Evolutionary conservation across 2,329 filamentous ascomycete genomes (phyloP).

Genomic region (Hymenoscyphus albidus): DNA sequence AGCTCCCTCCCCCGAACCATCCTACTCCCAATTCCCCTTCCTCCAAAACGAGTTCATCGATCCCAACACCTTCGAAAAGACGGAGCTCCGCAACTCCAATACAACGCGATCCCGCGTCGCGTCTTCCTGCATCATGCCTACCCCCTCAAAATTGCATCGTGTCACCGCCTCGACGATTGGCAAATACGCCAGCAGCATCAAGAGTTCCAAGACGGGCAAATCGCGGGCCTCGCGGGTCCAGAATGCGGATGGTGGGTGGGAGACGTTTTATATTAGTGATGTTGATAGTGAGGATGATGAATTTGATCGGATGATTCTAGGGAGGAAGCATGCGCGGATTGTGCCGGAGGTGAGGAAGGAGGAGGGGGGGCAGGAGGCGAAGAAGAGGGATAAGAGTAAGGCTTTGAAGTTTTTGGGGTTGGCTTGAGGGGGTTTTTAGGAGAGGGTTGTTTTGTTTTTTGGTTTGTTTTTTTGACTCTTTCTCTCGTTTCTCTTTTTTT

Average conservation of each 20-base stretch:
- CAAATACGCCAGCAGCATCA: slow-evolving; percentile 13
- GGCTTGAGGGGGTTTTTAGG: slow-evolving; percentile 19
- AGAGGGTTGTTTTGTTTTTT: not conserved
- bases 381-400: slow-evolving; percentile 34
- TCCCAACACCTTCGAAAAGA: not conserved
- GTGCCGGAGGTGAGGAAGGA: slow-evolving; percentile 16
- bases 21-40: not conserved
- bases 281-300: slow-evolving; percentile 35
- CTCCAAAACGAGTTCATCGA: not conserved
- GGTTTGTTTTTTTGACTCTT: not conserved
- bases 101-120: not conserved
- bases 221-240: not conserved
- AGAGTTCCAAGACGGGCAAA: slow-evolving; percentile 10
- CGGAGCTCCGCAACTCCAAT: not conserved
- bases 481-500: too few relatives aligned
- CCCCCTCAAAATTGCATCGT: not conserved
- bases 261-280: slow-evolving; percentile 33
- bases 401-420: slow-evolving; percentile 39
- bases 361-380: slow-evolving; percentile 10
- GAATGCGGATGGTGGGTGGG: slow-evolving; percentile 25
- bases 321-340: slow-evolving; percentile 21
- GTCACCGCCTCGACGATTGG: slow-evolving; percentile 3
- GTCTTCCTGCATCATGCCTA: not conserved
- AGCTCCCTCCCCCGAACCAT: not conserved
- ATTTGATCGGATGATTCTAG: slow-evolving; percentile 34